Base-by-base conservation (phyloP, 768 basidiomycete species). In the Cubamyces lactineus region DNA sequence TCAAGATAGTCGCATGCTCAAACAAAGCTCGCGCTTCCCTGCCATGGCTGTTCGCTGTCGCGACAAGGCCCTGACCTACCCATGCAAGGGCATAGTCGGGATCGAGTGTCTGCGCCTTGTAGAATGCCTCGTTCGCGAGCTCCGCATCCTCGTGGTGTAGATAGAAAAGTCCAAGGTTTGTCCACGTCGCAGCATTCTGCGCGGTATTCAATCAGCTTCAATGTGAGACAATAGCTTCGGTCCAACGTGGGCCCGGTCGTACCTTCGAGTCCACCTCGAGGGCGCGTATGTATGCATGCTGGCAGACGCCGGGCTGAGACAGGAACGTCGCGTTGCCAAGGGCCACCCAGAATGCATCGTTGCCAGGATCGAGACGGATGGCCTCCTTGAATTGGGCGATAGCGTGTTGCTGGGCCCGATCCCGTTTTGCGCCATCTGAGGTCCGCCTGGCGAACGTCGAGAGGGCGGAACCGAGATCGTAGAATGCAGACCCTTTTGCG, bases 231-330 rank as follows among this genome's bases (percentile, higher is more conserved):
- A 41, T 21, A 48, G 50, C 40, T 23, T 62, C 19, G 52, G 24
- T 28, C 19, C 16, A 54, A 28, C 19, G 28, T 43, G 15, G 21
- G 5, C 40, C n/a, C 17, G 41, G 40, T 73, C 77, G 49, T 63
- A 91, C 93, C 81, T 96, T 96, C 0, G 84, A 74, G 71, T 98
- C 88, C 41, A 92, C 78, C 67, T 98, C 96, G 48, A 98, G 74
- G 5, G 95, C 89, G 60, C 85, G 89, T 70, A 98, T 86, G 68
- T 93, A 97, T 4, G 93, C 91, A 76, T 98, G 94, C 73, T 99
- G 96, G 2, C 93, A 88, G 1, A 85, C 79, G 67, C 86, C 89
- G 0, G 89, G 82, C 45, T 90, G 86, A 15, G 76, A 78, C 8
- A 81, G 68, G 68, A 94, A 91, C 60, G 87, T 79, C 16, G 89